Conservation (phyloP, 371 early-diverging fungal genomes). For the Actinomucor elegans region DNA sequence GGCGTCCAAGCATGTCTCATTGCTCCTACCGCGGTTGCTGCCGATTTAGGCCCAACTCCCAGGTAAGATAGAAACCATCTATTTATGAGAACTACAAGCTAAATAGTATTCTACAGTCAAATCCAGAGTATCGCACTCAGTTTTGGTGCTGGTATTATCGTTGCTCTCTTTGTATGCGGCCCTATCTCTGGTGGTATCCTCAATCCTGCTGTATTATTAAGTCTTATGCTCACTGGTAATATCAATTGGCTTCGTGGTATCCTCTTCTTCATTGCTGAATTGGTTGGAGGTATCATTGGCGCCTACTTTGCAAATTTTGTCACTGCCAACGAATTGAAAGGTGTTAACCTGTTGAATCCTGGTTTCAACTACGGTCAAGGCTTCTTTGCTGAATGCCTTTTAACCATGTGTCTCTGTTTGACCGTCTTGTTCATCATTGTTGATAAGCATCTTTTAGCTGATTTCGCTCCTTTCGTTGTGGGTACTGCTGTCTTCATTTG, state of each 20-base stretch:
- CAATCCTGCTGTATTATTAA: constrained; percentile 59
- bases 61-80: constrained; percentile 19
- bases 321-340: constrained; percentile 30
- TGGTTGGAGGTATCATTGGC: constrained; percentile 58
- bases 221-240: constrained; percentile 41
- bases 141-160: constrained; percentile 42
- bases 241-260: constrained; percentile 38
- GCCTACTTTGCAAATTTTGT: constrained; percentile 38
- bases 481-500: constrained; percentile 51
- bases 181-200: constrained; percentile 59
- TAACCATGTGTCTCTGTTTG: constrained; percentile 47
- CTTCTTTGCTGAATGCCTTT: constrained; percentile 50
- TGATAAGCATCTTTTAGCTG: constrained; percentile 42
- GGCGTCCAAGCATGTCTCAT: constrained; percentile 46
- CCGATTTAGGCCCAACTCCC: constrained; percentile 9
- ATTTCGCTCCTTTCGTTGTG: constrained; percentile 51
- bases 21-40: constrained; percentile 5
- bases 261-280: constrained; percentile 51
- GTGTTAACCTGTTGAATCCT: constrained; percentile 38
- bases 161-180: constrained; percentile 42
- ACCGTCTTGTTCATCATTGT: constrained; percentile 46
- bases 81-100: no score
- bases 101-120: constrained; percentile 24
- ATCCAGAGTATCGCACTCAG: constrained; percentile 46
- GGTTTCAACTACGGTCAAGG: constrained; percentile 40